Evolutionary conservation across 441 rosid species (phyloP).

Genomic region (Lagerstroemia fauriei): DNA sequence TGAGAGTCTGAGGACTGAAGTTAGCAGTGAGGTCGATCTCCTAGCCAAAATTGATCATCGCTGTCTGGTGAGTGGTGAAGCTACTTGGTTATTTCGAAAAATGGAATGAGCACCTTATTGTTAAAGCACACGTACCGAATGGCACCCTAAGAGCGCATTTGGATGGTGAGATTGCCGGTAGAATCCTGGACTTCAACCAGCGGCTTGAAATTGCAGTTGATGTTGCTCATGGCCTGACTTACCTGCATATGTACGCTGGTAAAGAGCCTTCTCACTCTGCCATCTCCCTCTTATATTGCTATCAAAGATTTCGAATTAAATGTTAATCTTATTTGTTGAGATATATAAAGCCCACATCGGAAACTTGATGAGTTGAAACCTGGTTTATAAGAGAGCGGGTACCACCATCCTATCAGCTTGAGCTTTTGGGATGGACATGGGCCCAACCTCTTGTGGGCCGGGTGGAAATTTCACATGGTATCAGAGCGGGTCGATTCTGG

Average conservation of each 20-base stretch:
- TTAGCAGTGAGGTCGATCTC: constrained; percentile 91
- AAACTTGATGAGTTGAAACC: too few relatives aligned
- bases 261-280: constrained; percentile 4
- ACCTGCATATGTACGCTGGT: constrained; percentile 94
- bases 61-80: constrained; percentile 82
- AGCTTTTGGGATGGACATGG: too few relatives aligned
- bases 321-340: not conserved
- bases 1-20: constrained; percentile 67
- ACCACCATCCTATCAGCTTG: too few relatives aligned
- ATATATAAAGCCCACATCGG: too few relatives aligned
- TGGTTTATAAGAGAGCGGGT: too few relatives aligned
- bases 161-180: constrained; percentile 75
- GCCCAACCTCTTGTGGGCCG: too few relatives aligned
- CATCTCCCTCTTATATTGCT: not conserved
- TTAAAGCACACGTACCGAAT: constrained; percentile 82
- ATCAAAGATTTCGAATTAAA: not conserved
- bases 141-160: constrained; percentile 93
- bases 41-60: constrained; percentile 86
- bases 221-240: constrained; percentile 89
- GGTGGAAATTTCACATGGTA: too few relatives aligned
- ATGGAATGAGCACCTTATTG: constrained; percentile 84
- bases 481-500: too few relatives aligned
- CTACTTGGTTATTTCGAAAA: constrained; percentile 81
- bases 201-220: constrained; percentile 88
- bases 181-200: constrained; percentile 79